Evolutionary conservation across 2,329 filamentous ascomycete species (phyloP).

Genomic region (Fusarium pseudocircinatum): DNA sequence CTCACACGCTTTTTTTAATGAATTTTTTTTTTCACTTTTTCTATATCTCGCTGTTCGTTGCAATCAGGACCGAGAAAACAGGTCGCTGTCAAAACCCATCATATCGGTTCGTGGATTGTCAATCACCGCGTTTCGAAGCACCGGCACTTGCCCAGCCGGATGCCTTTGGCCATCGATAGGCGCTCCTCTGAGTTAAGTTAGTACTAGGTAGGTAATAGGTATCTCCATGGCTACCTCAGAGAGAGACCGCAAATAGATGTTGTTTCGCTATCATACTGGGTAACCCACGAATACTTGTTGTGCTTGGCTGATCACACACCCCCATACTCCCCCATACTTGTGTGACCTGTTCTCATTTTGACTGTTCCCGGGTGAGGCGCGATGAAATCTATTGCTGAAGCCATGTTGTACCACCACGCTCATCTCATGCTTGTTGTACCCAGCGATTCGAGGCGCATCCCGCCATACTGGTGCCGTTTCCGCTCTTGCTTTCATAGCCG

Average conservation of each 20-base stretch:
- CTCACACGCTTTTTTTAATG: not conserved
- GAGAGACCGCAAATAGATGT: constrained; percentile 14
- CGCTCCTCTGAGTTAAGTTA: constrained; percentile 3
- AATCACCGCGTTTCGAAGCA: constrained; percentile 4
- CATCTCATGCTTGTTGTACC: not conserved
- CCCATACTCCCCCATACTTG: constrained; percentile 19
- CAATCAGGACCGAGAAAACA: constrained; percentile 39
- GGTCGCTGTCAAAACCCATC: not conserved
- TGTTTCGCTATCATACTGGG: constrained; percentile 27
- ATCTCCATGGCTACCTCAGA: not conserved
- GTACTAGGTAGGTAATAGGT: not conserved
- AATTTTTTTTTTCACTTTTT: not conserved
- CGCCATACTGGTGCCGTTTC: constrained; percentile 11
- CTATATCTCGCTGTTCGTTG: constrained; percentile 32
- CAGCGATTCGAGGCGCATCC: constrained; percentile 20
- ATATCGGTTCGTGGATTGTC: not conserved
- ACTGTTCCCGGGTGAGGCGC: constrained; percentile 42
- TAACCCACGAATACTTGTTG: constrained; percentile 27
- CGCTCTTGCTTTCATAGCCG: constrained; percentile 24
- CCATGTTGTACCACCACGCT: constrained; percentile 23
- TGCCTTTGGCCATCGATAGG: constrained; percentile 6
- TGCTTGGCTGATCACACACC: constrained; percentile 29
- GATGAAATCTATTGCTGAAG: constrained; percentile 23
- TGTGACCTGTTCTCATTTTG: constrained; percentile 29
- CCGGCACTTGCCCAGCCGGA: constrained; percentile 10